Evolutionary conservation across 768 basidiomycete genomes (phyloP), one percentile per base, ranked within the genome.

Genomic region (Tephrocybe sp.): DNA sequence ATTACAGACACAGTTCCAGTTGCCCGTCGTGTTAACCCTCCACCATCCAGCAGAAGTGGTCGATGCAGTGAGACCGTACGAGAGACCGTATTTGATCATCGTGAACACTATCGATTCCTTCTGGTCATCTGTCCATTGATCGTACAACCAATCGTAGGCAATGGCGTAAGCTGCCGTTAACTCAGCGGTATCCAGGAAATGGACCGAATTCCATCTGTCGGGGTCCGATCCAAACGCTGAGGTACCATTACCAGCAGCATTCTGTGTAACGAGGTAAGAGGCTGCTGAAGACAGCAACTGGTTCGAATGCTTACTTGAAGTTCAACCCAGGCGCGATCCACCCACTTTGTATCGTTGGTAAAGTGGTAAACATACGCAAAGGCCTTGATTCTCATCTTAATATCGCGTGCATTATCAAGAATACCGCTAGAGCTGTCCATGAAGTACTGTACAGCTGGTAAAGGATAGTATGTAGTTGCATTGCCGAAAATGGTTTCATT

Each of bases 1-100:
- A 66, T 98, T 98, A 74, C 87, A 93, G 49, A 92, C 91, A 66
- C 96, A 98, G 67, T 99, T 99, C 97, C 97, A 99, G 76, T 98
- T 99, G 16, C 96, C 96, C 52, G 77, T 77, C 38, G 80, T 79
- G 53, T 73, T 77, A 43, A 56, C 76, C 44, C 69, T 77, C 94
- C 94, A 97, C 94, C 94, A 97, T 40, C 86, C 86, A 44, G 72
- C 77, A 24, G 71, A 60, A 45, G 67, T 63, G 21, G 73, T 72
- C 55, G 77, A 86, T 1, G 80, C 82, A 18, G 59, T 56, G 34
- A 82, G 56, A 57, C 94, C 95, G 35, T 74, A 80, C 49, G 61
- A 67, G 22, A 99, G 80, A 48, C 93, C 97, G 57, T 87, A 86
- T 54, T 76, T 71, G 67, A 93, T 77, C 72, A 98, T 80, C 12